phyloP scores from a whole-genome alignment of 2,329 filamentous ascomycete species.

The Tolypocladium nubicola region DNA sequence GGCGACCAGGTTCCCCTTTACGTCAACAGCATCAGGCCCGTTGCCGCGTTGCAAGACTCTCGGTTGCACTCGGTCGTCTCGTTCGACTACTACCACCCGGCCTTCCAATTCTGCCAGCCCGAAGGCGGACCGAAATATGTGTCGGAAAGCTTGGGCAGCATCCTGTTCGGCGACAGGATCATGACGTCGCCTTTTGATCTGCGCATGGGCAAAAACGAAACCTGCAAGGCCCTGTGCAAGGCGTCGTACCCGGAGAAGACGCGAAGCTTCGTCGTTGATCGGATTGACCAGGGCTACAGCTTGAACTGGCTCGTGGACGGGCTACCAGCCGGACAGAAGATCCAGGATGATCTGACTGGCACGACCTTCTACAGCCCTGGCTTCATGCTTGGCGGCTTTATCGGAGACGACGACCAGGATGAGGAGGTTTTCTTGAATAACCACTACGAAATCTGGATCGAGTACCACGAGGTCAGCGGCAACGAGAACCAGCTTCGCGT shows the following conservation, averaged over 20 bases:
- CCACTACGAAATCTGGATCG: slow-evolving; percentile 88
- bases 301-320: slow-evolving; percentile 95
- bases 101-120: slow-evolving; percentile 82
- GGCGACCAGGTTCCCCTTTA: slow-evolving; percentile 75
- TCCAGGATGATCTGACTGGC: slow-evolving; percentile 64
- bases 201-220: slow-evolving; percentile 76
- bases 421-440: slow-evolving; percentile 66
- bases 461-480: slow-evolving; percentile 73
- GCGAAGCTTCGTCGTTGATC: slow-evolving; percentile 69
- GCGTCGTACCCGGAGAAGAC: slow-evolving; percentile 52
- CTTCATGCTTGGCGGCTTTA: slow-evolving; percentile 45
- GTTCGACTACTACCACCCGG: slow-evolving; percentile 88
- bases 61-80: slow-evolving; percentile 87
- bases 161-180: slow-evolving; percentile 93
- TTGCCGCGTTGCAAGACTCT: slow-evolving; percentile 64
- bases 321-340: slow-evolving; percentile 77
- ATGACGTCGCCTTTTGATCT: slow-evolving; percentile 92
- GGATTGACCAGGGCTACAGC: slow-evolving; percentile 79
- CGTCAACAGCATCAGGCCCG: slow-evolving; percentile 87
- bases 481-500: slow-evolving; percentile 66
- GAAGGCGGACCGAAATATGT: slow-evolving; percentile 66
- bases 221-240: slow-evolving; percentile 71
- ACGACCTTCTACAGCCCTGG: slow-evolving; percentile 84
- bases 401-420: slow-evolving; percentile 49
- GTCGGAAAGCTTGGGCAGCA: slow-evolving; percentile 78